Evolutionary conservation across 208 protist species (phyloP).

Genomic region (Leishmania tarentolae): DNA sequence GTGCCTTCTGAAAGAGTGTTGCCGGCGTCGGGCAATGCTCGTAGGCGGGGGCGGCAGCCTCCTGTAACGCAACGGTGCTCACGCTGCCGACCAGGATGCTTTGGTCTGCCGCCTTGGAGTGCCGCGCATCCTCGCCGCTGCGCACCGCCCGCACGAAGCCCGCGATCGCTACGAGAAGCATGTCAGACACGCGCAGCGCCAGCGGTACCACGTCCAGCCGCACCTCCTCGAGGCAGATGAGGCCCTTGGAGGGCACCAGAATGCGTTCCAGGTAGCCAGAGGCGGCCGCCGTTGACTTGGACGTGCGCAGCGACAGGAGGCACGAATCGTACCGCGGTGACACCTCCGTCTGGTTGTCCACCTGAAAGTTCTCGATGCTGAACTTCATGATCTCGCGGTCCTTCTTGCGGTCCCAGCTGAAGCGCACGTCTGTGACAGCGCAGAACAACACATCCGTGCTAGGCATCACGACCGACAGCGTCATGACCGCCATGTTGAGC

Average conservation of each 20-base stretch:
- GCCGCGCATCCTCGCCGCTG: constrained; percentile 13
- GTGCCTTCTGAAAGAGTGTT: constrained; percentile 54
- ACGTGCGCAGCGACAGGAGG: constrained; percentile 64
- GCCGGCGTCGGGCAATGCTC: constrained; percentile 39
- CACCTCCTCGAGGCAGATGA: constrained; percentile 77
- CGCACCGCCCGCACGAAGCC: constrained; percentile 38
- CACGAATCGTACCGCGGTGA: constrained; percentile 75
- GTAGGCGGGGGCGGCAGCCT: constrained; percentile 26
- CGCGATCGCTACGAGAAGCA: constrained; percentile 59
- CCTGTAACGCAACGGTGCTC: constrained; percentile 22
- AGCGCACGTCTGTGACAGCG: constrained; percentile 58
- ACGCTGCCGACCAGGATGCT: constrained; percentile 18
- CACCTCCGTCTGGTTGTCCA: constrained; percentile 88
- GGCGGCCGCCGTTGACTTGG: constrained; percentile 39
- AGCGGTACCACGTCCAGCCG: constrained; percentile 77
- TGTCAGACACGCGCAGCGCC: constrained; percentile 82
- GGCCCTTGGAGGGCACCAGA: constrained; percentile 49
- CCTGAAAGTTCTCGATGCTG: constrained; percentile 83
- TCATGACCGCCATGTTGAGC: constrained; percentile 61
- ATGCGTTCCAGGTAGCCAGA: constrained; percentile 61
- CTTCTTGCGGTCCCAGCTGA: constrained; percentile 60
- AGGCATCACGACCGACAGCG: constrained; percentile 67
- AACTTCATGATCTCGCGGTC: constrained; percentile 56
- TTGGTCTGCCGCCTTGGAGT: constrained; percentile 2
- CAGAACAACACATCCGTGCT: constrained; percentile 75